Conservation (phyloP, 768 basidiomycete genomes). For the Mrakia hoshinonis region DNA sequence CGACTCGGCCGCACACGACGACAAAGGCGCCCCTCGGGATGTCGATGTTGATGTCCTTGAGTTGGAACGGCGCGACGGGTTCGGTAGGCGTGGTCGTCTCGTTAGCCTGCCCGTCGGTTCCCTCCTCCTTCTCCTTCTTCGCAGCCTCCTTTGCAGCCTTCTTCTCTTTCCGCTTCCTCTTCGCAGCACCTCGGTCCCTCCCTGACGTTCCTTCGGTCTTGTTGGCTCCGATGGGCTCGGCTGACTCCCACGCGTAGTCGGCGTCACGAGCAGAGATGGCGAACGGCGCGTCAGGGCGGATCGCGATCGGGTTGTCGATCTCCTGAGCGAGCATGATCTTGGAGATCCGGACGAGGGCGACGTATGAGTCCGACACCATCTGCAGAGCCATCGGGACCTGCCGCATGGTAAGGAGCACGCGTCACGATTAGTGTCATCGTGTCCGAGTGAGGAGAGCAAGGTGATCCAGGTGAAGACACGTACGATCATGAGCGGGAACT, state of each 20-base stretch:
- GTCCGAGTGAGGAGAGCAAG: too few relatives aligned
- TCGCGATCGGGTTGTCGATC: constrained; percentile 39
- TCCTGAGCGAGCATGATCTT: constrained; percentile 45
- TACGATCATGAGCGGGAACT: constrained; percentile 48
- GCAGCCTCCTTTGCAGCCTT: constrained; percentile 26
- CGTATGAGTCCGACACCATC: constrained; percentile 47
- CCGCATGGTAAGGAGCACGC: neutral
- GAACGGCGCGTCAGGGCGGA: constrained; percentile 41
- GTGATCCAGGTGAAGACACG: too few relatives aligned
- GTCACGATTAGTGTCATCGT: too few relatives aligned
- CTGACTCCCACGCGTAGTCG: constrained; percentile 35
- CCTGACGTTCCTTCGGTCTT: neutral
- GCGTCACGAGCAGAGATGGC: constrained; percentile 44
- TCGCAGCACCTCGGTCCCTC: constrained; percentile 31
- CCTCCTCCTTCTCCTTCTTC: constrained; percentile 29
- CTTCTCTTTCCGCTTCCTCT: constrained; percentile 30
- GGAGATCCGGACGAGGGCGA: constrained; percentile 49
- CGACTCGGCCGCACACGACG: constrained; percentile 38
- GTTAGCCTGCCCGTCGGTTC: constrained; percentile 31
- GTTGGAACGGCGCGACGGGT: constrained; percentile 44
- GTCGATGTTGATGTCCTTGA: constrained; percentile 43
- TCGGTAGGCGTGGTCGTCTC: neutral
- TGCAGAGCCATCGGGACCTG: constrained; percentile 42
- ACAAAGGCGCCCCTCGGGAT: constrained; percentile 36
- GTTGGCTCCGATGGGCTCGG: constrained; percentile 13